Percentiles rank a stretch among this genome's conserved stretches.
phyloP scores from a whole-genome alignment of 2,329 filamentous ascomycete species.

The Microdochium trichocladiopsis region DNA sequence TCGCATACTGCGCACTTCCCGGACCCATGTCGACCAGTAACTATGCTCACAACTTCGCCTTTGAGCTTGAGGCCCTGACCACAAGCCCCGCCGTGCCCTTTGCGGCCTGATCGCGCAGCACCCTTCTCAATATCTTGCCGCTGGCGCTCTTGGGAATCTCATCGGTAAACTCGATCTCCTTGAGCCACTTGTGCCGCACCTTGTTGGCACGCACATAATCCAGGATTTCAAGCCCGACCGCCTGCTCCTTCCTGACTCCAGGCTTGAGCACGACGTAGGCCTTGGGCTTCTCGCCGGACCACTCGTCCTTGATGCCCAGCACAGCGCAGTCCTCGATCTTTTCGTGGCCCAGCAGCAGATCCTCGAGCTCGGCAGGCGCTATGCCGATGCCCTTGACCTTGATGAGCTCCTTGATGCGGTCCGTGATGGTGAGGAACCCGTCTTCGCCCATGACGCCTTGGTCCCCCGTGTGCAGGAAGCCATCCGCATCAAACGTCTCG shows the following conservation, averaged over 20 bases:
- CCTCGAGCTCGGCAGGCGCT: conserved; percentile 57
- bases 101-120: conserved; percentile 21
- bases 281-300: conserved; percentile 48
- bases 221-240: conserved; percentile 31
- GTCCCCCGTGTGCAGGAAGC: conserved; percentile 45
- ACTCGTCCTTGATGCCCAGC: conserved; percentile 44
- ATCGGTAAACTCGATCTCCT: conserved; percentile 40
- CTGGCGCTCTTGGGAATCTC: conserved; percentile 54
- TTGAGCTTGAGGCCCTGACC: not conserved
- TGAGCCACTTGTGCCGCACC: conserved; percentile 48
- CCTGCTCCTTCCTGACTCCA: conserved; percentile 9
- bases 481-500: conserved; percentile 27
- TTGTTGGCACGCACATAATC: conserved; percentile 45
- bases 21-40: too few species aligned
- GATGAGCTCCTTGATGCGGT: conserved; percentile 62
- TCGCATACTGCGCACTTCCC: too few species aligned
- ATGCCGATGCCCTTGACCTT: conserved; percentile 60
- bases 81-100: not conserved
- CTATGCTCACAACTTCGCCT: not conserved
- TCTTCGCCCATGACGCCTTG: conserved; percentile 47
- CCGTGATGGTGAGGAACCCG: conserved; percentile 49
- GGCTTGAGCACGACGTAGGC: conserved; percentile 45
- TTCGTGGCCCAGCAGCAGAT: conserved; percentile 49
- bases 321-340: conserved; percentile 52
- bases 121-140: conserved; percentile 52